Evolutionary conservation across 2,329 filamentous ascomycete species (phyloP).

Genomic region (Tolypocladium amazonense): DNA sequence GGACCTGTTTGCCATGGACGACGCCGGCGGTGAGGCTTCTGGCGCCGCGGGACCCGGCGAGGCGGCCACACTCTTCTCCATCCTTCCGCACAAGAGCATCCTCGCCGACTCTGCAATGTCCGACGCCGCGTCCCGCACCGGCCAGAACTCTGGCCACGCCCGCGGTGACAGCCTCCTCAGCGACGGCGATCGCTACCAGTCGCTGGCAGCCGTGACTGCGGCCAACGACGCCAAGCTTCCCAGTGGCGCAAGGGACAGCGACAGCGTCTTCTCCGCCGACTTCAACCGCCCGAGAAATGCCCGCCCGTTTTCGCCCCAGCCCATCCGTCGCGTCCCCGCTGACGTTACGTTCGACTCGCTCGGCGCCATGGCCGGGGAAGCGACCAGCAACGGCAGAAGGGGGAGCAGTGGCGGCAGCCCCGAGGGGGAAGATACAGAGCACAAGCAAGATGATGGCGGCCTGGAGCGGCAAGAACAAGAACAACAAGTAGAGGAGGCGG

Average conservation of each 20-base stretch:
- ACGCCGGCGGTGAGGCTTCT: slow-evolving; percentile 19
- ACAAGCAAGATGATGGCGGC: slow-evolving; percentile 3
- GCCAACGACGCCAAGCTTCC: neutral
- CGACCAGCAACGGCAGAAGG: neutral
- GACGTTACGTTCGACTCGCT: slow-evolving; percentile 30
- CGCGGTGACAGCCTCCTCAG: slow-evolving; percentile 43
- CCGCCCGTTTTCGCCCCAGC: slow-evolving; percentile 51
- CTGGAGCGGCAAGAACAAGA: neutral
- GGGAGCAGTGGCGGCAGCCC: slow-evolving; percentile 1
- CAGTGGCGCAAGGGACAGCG: slow-evolving; percentile 20
- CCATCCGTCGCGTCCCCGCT: slow-evolving; percentile 27
- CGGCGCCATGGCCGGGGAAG: slow-evolving; percentile 11
- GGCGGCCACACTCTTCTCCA: slow-evolving; percentile 48
- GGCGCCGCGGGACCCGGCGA: slow-evolving; percentile 16
- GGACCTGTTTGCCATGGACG: slow-evolving; percentile 45
- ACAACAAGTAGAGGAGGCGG: slow-evolving; percentile 4
- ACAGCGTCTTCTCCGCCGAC: slow-evolving; percentile 43
- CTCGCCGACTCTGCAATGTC: slow-evolving; percentile 37
- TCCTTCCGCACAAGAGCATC: slow-evolving; percentile 53
- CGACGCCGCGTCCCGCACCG: slow-evolving; percentile 13
- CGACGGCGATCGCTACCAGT: slow-evolving; percentile 45
- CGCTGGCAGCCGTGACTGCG: slow-evolving; percentile 21
- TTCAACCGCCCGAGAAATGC: slow-evolving; percentile 43
- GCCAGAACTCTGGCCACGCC: slow-evolving; percentile 16
- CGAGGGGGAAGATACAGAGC: neutral